Base-by-base conservation (phyloP, 2,329 filamentous ascomycete species). In the Coniochaeta prunicola region DNA sequence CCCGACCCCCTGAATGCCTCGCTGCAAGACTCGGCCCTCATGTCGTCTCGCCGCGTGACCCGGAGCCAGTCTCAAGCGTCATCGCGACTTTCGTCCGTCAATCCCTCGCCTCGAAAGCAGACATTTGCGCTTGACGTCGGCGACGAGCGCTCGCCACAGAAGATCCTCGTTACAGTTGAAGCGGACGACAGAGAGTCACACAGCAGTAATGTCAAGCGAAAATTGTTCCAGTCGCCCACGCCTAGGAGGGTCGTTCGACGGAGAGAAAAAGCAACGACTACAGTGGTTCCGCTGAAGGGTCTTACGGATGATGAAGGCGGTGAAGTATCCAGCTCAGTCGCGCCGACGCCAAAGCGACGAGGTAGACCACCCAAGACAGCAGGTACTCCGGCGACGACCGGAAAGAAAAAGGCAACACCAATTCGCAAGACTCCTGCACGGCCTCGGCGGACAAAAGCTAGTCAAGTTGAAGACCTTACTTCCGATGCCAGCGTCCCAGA, bases 51-150 rank as follows among this genome's bases (percentile, higher is more conserved):
- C 54, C 76, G 75, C 65, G 69, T 77, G 59, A 77, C 80, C 19
- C 76, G 74, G 42, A 80, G 76, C 64, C 74, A 76, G 53, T 72
- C 76, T 13, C 28, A 28, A 15, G 28, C 53, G 21, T 55, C 53
- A 19, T 55, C 53, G n/a, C 10, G 53, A 34, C 30, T 55, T 2
- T 60, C 64, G n/a, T 70, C 76, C 33, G 66, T 76, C 55, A 60
- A 60, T 59, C 66, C 63, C 38, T 83, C 82, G 45, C 81, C 82
- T 40, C 73, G 80, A 55, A 84, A 82, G 70, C 81, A 79, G 65
- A 82, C 74, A 50, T 84, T 84, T 62, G 77, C 83, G 68, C 76
- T 84, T 34, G 80, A 84, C 62, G 79, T 82, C 28, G 81, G 81
- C 53, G 72, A 79, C 63, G 73, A 74, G 38, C 68, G 67, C 53